Evolutionary conservation across 73 alveolate genomes (phyloP).

Genomic region (Paramecium tetraurelia): DNA sequence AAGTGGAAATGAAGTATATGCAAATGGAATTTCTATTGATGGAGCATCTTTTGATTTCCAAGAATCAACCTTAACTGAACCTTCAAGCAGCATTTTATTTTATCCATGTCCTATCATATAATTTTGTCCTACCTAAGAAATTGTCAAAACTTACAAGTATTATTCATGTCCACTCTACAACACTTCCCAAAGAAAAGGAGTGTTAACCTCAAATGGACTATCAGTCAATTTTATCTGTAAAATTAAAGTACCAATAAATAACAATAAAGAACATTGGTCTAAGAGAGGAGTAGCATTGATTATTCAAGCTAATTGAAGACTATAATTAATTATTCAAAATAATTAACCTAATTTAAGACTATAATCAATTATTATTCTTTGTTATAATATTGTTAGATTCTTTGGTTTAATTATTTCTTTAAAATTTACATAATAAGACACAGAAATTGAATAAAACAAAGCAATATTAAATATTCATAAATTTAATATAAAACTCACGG

Average conservation of each 20-base stretch:
- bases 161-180: slow-evolving; percentile 92
- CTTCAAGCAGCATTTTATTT: neutral
- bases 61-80: neutral
- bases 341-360: too few relatives aligned
- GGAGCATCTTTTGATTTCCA: slow-evolving; percentile 19
- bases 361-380: too few relatives aligned
- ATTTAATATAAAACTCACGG: neutral
- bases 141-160: slow-evolving; percentile 63
- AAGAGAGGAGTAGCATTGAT: slow-evolving; percentile 30
- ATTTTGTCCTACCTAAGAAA: slow-evolving; percentile 53
- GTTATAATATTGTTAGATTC: neutral
- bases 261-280: neutral
- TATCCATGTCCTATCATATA: neutral
- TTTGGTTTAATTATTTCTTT: neutral
- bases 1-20: slow-evolving; percentile 64
- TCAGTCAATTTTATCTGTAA: slow-evolving; percentile 56
- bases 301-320: neutral
- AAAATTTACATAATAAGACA: neutral
- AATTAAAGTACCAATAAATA: slow-evolving; percentile 70
- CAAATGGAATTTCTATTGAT: neutral
- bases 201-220: neutral
- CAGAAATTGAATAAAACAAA: neutral
- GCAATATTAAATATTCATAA: neutral
- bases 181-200: slow-evolving; percentile 89
- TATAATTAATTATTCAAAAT: neutral